Conservation (phyloP, 83 land plant species). For the Picea mariana region DNA sequence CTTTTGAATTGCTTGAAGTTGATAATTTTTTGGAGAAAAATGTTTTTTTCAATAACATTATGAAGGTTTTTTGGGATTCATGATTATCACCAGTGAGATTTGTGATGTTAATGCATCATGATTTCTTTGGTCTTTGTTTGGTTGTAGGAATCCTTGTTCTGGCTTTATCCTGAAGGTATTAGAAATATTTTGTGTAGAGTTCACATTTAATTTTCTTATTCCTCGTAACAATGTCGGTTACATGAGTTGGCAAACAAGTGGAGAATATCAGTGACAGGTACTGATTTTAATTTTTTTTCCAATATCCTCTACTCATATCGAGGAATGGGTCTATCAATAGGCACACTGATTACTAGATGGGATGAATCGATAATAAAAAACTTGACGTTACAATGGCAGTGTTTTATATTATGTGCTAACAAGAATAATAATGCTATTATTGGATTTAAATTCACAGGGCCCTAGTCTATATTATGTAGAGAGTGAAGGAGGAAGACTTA, state of each 20-base stretch:
- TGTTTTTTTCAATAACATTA: no score
- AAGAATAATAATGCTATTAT: not conserved
- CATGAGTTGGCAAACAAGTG: conserved; percentile 95
- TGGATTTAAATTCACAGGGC: conserved; percentile 47
- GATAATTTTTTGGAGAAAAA: no score
- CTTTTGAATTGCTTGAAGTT: no score
- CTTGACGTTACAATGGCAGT: not conserved
- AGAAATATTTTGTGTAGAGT: no score
- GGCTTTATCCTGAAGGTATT: not conserved
- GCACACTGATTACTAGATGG: conserved; percentile 99
- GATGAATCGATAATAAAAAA: conserved; percentile 74
- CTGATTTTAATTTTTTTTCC: conserved; percentile 89
- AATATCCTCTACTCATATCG: conserved; percentile 91
- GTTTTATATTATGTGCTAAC: not conserved
- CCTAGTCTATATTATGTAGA: conserved; percentile 97
- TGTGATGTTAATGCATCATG: not conserved
- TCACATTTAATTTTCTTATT: not conserved
- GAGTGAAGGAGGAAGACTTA: conserved; percentile 94
- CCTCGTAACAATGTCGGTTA: conserved; percentile 73
- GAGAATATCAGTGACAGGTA: conserved; percentile 91
- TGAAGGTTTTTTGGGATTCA: no score
- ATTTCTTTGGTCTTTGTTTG: not conserved
- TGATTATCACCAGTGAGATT: not conserved
- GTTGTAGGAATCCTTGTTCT: not conserved
- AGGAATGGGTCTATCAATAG: conserved; percentile 96